A percentile compares a stretch with the other conserved stretches of the same genome.
Conservation (phyloP, 2,329 filamentous ascomycete genomes). For the Ophiocordyceps camponoti-floridani region DNA sequence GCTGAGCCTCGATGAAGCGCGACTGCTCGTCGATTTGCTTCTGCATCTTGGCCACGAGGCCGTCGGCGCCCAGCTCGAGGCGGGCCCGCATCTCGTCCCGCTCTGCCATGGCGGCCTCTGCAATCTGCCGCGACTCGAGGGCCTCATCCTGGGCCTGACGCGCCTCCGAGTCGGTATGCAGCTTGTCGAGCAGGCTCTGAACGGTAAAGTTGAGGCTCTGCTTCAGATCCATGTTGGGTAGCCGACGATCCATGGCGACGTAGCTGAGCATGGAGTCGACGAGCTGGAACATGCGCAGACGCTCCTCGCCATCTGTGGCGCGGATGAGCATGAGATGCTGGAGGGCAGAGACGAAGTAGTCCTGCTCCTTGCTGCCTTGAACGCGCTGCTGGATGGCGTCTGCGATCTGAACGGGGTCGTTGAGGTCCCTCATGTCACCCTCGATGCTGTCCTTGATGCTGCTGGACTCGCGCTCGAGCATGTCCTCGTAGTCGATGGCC, state of each 20-base stretch:
- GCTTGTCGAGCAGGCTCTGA: conserved; percentile 81
- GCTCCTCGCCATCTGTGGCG: conserved; percentile 81
- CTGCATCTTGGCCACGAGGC: conserved; percentile 80
- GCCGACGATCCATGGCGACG: conserved; percentile 88
- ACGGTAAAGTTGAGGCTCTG: conserved; percentile 96
- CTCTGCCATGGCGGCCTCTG: conserved; percentile 89
- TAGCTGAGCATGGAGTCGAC: conserved; percentile 99
- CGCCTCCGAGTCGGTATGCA: conserved; percentile 92
- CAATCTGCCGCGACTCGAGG: conserved; percentile 75
- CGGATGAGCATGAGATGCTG: conserved; percentile 89
- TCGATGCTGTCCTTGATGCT: conserved; percentile 81
- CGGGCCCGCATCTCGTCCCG: conserved; percentile 85
- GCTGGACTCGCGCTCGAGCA: conserved; percentile 78
- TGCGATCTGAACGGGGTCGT: conserved; percentile 80
- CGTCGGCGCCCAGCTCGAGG: conserved; percentile 81
- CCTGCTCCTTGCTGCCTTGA: conserved; percentile 67
- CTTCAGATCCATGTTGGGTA: conserved; percentile 95
- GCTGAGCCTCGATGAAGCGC: conserved; percentile 76
- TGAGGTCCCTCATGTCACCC: conserved; percentile 77
- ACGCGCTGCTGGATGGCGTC: conserved; percentile 83
- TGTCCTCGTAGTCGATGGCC: conserved; percentile 94
- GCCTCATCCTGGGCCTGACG: conserved; percentile 84
- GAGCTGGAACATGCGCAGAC: conserved; percentile 87
- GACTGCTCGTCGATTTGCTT: conserved; percentile 87
- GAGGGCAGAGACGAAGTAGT: conserved; percentile 90